These are phyloP conservation scores for Tetrapisispora iriomotensis DNA, from an alignment of 805 yeast genomes.

Conservation along the genomic window DNA sequence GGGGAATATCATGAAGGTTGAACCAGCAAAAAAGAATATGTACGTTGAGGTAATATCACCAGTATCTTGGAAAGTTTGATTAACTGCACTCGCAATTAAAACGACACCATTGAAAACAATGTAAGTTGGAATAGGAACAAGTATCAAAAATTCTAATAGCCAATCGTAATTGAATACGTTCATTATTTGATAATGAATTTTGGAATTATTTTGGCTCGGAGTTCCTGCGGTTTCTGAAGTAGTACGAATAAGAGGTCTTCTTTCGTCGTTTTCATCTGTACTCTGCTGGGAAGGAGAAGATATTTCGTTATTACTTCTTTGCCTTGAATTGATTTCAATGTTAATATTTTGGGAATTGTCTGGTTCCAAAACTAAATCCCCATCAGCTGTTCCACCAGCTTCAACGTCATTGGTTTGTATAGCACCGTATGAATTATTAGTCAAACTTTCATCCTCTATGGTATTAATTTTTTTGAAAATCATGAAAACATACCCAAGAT, in stretches of 20 bases:
- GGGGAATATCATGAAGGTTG: conserved; percentile 38
- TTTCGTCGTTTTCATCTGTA: conserved; percentile 16
- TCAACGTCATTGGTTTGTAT: neutral
- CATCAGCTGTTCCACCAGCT: neutral
- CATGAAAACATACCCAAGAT: conserved; percentile 3
- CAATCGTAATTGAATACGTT: conserved; percentile 56
- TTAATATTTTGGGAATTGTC: too few relatives aligned
- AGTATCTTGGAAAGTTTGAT: conserved; percentile 66
- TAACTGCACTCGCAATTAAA: conserved; percentile 51
- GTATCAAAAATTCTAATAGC: conserved; percentile 59
- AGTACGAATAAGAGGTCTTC: conserved; percentile 26
- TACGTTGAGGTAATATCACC: conserved; percentile 32
- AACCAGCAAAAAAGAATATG: conserved; percentile 25
- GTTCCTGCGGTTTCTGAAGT: too few relatives aligned
- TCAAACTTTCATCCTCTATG: neutral
- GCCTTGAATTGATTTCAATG: too few relatives aligned
- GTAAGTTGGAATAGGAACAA: conserved; percentile 56
- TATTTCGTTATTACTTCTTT: too few relatives aligned
- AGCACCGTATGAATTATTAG: too few relatives aligned
- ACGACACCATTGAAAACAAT: conserved; percentile 43
- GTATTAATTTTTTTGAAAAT: conserved; percentile 1
- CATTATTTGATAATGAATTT: neutral
- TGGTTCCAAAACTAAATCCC: too few relatives aligned
- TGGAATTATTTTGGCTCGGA: neutral
- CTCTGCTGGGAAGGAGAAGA: neutral